Percentiles rank a stretch among this genome's conserved stretches.
Evolutionary conservation across 2,329 filamentous ascomycete species (phyloP).

Genomic region (Rhinocladiella similis): DNA sequence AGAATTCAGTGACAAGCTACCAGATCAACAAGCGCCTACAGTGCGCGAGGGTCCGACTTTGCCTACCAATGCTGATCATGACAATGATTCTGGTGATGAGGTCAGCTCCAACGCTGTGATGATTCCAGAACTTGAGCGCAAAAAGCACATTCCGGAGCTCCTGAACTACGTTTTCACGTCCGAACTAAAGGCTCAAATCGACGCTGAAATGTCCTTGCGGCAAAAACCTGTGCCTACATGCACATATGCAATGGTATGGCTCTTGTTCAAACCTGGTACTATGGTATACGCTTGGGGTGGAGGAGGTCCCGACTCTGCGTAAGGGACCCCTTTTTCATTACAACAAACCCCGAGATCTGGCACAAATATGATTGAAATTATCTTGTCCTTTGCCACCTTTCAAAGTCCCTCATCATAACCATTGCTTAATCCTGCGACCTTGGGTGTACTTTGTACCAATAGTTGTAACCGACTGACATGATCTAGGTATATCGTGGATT

Average conservation of each 20-base stretch:
- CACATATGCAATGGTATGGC: constrained; percentile 8
- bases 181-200: neutral
- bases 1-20: constrained; percentile 1
- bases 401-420: no score
- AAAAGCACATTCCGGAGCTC: constrained; percentile 6
- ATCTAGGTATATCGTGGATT: constrained; percentile 4
- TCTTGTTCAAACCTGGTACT: constrained; percentile 14
- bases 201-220: neutral
- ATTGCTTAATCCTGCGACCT: no score
- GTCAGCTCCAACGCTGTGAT: neutral
- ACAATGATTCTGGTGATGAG: neutral
- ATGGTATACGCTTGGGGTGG: constrained; percentile 5
- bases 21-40: constrained; percentile 1
- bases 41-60: neutral
- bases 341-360: no score
- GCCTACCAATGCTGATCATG: neutral
- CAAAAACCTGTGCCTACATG: neutral
- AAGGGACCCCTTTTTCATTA: neutral
- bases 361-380: no score
- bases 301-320: neutral
- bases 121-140: neutral
- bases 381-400: no score
- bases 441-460: no score
- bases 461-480: no score
- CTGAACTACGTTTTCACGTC: constrained; percentile 10